These are phyloP conservation scores for Apiospora kogelbergensis DNA, from an alignment of 2,329 filamentous ascomycete genomes.

Conservation along the genomic window DNA sequence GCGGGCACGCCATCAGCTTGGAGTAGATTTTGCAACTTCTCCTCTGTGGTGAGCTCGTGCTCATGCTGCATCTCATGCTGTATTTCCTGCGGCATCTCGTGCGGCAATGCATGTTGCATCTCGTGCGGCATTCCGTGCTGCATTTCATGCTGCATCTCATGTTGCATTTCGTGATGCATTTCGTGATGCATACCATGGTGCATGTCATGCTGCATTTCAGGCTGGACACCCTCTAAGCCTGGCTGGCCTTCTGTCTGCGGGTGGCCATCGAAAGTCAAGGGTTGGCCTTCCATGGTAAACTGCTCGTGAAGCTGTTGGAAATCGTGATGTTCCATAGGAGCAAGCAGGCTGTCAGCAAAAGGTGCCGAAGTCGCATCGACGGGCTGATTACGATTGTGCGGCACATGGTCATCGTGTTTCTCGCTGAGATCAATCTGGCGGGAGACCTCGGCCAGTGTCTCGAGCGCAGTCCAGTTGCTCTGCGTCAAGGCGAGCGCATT, in stretches of 20 bases:
- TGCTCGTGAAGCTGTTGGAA: slow-evolving; percentile 54
- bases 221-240: not conserved
- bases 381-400: slow-evolving; percentile 31
- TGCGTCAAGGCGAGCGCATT: slow-evolving; percentile 11
- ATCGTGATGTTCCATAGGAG: slow-evolving; percentile 10
- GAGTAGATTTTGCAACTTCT: slow-evolving; percentile 49
- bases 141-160: slow-evolving; percentile 10
- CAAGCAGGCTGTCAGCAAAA: slow-evolving; percentile 11
- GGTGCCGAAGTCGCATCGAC: slow-evolving; percentile 9
- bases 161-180: not conserved
- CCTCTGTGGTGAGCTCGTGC: slow-evolving; percentile 44
- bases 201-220: not conserved
- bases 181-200: not conserved
- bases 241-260: slow-evolving; percentile 8
- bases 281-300: slow-evolving; percentile 57
- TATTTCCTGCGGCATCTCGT: not conserved
- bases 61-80: slow-evolving; percentile 16
- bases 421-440: slow-evolving; percentile 71
- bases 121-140: slow-evolving; percentile 9
- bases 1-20: slow-evolving; percentile 40
- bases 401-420: slow-evolving; percentile 54
- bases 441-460: slow-evolving; percentile 86
- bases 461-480: slow-evolving; percentile 73
- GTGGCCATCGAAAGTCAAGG: slow-evolving; percentile 45
- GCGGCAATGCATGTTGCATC: not conserved